Conservation (phyloP, 2,329 filamentous ascomycete species). For the Claviceps spartinae region DNA sequence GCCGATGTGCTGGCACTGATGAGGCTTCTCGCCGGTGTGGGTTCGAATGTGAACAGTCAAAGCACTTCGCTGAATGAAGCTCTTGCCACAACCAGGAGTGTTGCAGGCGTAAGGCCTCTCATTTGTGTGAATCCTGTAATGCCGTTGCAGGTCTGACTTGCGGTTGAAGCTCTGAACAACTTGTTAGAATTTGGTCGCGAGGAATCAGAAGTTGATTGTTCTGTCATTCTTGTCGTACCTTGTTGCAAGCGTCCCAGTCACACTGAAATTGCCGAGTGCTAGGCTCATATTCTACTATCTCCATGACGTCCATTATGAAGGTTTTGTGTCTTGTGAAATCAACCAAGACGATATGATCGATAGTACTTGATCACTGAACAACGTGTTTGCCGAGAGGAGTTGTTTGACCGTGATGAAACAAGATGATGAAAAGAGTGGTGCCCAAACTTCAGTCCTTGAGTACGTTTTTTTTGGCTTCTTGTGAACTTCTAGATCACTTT, state of each 20-base stretch:
- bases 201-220: background rate
- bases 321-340: background rate
- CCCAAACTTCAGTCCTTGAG: background rate
- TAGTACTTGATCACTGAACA: background rate
- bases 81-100: constrained; percentile 49
- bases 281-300: constrained; percentile 51
- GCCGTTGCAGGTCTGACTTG: constrained; percentile 56
- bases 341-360: background rate
- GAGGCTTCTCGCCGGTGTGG: constrained; percentile 59
- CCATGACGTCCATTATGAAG: constrained; percentile 45
- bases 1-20: constrained; percentile 50
- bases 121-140: constrained; percentile 60
- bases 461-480: no score
- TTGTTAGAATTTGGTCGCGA: background rate
- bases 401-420: background rate
- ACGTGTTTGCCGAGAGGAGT: background rate
- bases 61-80: constrained; percentile 58
- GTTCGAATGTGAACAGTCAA: constrained; percentile 58
- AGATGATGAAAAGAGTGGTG: background rate
- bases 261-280: constrained; percentile 49
- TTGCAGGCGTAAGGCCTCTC: constrained; percentile 53
- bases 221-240: constrained; percentile 29
- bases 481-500: background rate
- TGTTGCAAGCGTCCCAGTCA: constrained; percentile 48
- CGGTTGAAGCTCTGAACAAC: constrained; percentile 51